Evolutionary conservation across 768 basidiomycete species (phyloP), one percentile per base, ranked within the genome.

Genomic region (Leucocoprinus leucothites): DNA sequence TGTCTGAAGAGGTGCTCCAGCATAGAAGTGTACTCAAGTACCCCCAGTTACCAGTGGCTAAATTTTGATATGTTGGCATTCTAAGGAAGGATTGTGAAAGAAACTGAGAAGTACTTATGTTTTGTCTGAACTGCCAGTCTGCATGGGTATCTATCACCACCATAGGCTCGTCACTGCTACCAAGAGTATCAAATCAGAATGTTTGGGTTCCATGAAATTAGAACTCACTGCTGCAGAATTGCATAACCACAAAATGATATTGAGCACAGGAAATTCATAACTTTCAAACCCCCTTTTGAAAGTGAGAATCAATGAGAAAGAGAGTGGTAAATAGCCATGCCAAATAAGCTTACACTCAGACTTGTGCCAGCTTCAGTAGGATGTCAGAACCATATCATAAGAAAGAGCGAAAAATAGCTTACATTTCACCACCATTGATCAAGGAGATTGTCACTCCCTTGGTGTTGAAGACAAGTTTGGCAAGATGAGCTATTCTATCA

Each of bases 401-500:
- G 18, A n/a, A n/a, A 46, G 5, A 11, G 21, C 18, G 36, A 31
- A 13, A 54, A 57, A 53, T 50, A 36, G 51, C 87, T 69, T 71
- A 91, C 88, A 92, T 89, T 57, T 90, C 87, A 41, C 85, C 83
- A 11, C 84, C 85, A 65, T 96, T 94, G n/a, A 94, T 78, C 35
- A 96, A 72, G 7, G 87, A 83, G 19, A 98, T 89, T 21, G 84
- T 68, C 1, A 95, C 94, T 13, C 89, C 86, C 66, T 90, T 91
- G 1, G 94, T 90, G 64, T 81, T 89, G 70, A 98, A 98, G 6
- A 98, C 95, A 38, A 97, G 74, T 71, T 95, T 95, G 36, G 89
- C 90, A 24, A 98, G 80, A 67, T 96, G 93, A 14, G 87, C 91
- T 60, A 97, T 95, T 16, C 95, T 83, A 69, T 97, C 94, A 65